Evolutionary conservation across 2,329 filamentous ascomycete species (phyloP).

Genomic region (Dactylellina parvicollis): DNA sequence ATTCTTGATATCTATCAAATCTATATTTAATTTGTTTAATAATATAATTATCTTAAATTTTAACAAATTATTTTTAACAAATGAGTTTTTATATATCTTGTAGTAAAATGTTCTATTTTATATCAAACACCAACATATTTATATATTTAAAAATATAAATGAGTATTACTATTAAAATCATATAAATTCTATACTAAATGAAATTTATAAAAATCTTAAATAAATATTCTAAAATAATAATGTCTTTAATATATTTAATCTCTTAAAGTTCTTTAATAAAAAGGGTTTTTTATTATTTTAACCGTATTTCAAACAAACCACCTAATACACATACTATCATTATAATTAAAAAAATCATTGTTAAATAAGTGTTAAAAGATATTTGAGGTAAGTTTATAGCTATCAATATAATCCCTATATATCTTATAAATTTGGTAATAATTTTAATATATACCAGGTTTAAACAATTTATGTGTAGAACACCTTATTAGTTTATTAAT

Average conservation of each 20-base stretch:
- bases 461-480: slow-evolving; percentile 1
- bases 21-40: too few relatives aligned
- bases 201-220: not conserved
- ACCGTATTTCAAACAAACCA: not conserved
- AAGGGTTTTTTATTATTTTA: not conserved
- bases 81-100: not conserved
- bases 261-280: not conserved
- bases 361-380: not conserved
- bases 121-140: slow-evolving; percentile 13
- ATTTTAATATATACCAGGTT: slow-evolving; percentile 1
- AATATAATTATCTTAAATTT: slow-evolving; percentile 8
- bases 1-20: not conserved
- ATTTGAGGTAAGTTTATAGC: not conserved
- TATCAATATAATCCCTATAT: not conserved
- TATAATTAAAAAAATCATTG: not conserved
- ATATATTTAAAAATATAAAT: slow-evolving; percentile 1
- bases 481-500: not conserved
- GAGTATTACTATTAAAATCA: not conserved
- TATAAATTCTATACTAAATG: not conserved
- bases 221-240: not conserved
- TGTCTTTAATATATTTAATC: not conserved
- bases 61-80: not conserved
- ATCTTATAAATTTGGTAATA: not conserved
- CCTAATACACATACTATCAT: not conserved
- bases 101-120: slow-evolving; percentile 3